These are phyloP conservation scores for apple (Malus domestica) DNA, from an alignment of 306 rosid genomes.

Conservation along the genomic window DNA sequence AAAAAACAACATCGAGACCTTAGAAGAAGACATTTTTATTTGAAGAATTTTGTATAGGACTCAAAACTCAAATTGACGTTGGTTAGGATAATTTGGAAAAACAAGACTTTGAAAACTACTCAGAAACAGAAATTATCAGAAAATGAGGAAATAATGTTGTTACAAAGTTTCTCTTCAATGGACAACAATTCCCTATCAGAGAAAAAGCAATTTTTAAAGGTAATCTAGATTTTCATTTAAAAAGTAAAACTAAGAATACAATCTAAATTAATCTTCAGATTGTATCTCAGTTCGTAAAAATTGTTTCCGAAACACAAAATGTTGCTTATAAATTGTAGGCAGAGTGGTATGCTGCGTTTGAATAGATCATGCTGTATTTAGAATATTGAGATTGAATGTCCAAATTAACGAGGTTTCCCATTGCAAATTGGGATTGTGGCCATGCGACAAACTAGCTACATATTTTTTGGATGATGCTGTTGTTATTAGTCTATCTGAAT, in stretches of 20 bases:
- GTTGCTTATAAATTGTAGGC: not conserved
- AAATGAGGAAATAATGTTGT: not conserved
- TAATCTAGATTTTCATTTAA: not conserved
- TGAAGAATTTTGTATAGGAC: not conserved
- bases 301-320: not conserved
- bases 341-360: not conserved
- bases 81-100: not conserved
- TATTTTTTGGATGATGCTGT: not conserved
- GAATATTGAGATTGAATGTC: not conserved
- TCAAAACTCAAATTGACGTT: not conserved
- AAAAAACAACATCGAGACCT: not conserved
- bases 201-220: not conserved
- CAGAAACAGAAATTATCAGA: not conserved
- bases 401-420: not conserved
- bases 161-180: not conserved
- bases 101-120: not conserved
- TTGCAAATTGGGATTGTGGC: not conserved
- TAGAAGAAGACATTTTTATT: constrained; percentile 5
- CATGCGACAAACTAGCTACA: not conserved
- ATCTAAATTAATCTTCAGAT: not conserved
- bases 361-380: not conserved
- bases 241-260: not conserved
- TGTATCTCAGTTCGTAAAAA: not conserved
- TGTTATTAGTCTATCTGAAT: not conserved
- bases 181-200: not conserved